Percentiles rank a stretch among this genome's conserved stretches.
Conservation (phyloP, 176 grass and related monocot genomes). For the Rhynchospora pubera region DNA sequence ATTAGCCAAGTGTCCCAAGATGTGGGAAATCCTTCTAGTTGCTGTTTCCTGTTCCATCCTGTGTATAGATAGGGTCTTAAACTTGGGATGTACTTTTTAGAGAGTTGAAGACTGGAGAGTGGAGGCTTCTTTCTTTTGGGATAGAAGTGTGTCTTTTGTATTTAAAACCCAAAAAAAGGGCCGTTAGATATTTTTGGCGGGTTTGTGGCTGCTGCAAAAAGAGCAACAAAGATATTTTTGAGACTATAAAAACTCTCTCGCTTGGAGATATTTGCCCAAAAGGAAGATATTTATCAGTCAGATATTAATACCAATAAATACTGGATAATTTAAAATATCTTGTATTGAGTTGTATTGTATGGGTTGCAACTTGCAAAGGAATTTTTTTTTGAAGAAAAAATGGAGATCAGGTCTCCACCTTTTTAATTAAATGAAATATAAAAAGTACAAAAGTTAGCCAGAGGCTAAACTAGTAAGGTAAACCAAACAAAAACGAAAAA, state of each 20-base stretch:
- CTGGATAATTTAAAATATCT: neutral
- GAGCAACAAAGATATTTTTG: neutral
- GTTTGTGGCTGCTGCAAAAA: slow-evolving; percentile 4
- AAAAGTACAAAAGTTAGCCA: too few species aligned
- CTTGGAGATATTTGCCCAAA: neutral
- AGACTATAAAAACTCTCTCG: neutral
- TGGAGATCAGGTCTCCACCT: too few species aligned
- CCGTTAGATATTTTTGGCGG: slow-evolving; percentile 26
- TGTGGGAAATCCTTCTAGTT: slow-evolving; percentile 6
- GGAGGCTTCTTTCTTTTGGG: neutral
- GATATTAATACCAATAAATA: neutral
- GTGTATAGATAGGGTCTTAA: neutral
- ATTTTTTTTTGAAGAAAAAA: too few species aligned
- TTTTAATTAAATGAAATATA: too few species aligned
- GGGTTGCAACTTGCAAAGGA: too few species aligned
- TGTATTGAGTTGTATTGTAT: neutral
- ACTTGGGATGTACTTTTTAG: neutral
- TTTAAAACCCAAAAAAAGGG: slow-evolving; percentile 11
- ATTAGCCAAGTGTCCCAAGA: slow-evolving; percentile 26
- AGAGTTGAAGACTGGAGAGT: too few species aligned
- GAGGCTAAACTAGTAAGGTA: too few species aligned
- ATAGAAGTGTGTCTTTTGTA: neutral
- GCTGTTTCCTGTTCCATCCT: slow-evolving; percentile 23
- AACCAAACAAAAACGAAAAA: too few species aligned
- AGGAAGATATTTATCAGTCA: neutral